Conservation (phyloP, 129 eudicot genomes). For the Calendula officinalis region DNA sequence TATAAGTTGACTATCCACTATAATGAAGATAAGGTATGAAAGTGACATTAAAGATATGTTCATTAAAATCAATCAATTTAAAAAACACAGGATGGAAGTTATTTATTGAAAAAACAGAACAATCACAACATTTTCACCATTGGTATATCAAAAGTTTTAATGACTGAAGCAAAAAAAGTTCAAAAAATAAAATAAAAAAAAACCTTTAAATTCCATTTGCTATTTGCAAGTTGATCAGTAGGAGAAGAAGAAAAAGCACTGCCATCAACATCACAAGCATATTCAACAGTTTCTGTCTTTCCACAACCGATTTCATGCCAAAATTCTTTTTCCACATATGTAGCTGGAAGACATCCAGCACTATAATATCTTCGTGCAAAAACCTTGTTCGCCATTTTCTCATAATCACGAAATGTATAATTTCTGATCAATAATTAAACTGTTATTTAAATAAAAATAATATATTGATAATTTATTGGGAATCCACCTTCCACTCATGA, state of each 20-base stretch:
- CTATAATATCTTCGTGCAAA: slow-evolving; percentile 90
- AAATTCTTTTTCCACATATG: slow-evolving; percentile 94
- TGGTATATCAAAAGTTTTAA: neutral
- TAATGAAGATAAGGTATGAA: neutral
- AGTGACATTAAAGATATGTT: slow-evolving; percentile 7
- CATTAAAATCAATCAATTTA: neutral
- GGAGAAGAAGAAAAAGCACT: slow-evolving; percentile 98
- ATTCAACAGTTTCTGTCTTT: slow-evolving; percentile 90
- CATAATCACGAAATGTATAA: slow-evolving; percentile 91
- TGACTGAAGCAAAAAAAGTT: slow-evolving; percentile 18
- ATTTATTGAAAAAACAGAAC: slow-evolving; percentile 6
- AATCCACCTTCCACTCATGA: slow-evolving; percentile 95
- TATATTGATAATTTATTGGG: slow-evolving; percentile 8
- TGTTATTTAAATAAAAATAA: slow-evolving; percentile 10
- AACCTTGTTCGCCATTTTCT: slow-evolving; percentile 99
- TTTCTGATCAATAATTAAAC: slow-evolving; percentile 55
- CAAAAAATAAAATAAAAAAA: slow-evolving; percentile 1
- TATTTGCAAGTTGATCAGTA: slow-evolving; percentile 81
- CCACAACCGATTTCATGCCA: slow-evolving; percentile 95
- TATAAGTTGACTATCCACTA: slow-evolving; percentile 12
- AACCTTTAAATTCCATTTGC: slow-evolving; percentile 98
- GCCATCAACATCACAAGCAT: slow-evolving; percentile 99
- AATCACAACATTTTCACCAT: neutral
- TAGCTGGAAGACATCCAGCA: slow-evolving; percentile 83
- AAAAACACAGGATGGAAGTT: neutral